phyloP scores from a whole-genome alignment of 306 rosid genomes.

The Casuarina glauca region DNA sequence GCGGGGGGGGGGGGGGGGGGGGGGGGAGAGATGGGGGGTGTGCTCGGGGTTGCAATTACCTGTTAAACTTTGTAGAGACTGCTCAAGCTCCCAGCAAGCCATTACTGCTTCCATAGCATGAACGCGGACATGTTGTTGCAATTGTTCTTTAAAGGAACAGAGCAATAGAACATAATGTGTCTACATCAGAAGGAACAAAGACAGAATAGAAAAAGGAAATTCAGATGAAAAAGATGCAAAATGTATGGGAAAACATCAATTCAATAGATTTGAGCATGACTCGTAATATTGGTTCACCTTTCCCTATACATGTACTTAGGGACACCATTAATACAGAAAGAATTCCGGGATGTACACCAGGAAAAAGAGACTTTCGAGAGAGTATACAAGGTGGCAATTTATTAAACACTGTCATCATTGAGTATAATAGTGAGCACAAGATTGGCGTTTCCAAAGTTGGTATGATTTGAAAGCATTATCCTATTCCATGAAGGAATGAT shows the following conservation, averaged over 20 bases:
- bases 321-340: background rate
- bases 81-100: conserved; percentile 96
- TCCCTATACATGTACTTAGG: background rate
- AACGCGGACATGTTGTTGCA: conserved; percentile 85
- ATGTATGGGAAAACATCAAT: background rate
- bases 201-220: conserved; percentile 1
- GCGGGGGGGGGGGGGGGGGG: background rate
- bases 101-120: conserved; percentile 96
- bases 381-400: background rate
- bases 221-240: background rate
- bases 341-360: background rate
- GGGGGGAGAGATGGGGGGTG: background rate
- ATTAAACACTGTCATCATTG: background rate
- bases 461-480: background rate
- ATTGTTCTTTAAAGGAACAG: conserved; percentile 77
- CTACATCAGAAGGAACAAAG: conserved; percentile 35
- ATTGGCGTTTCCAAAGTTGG: background rate
- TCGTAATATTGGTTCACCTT: background rate
- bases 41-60: conserved; percentile 38
- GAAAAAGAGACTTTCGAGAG: background rate
- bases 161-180: conserved; percentile 74
- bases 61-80: conserved; percentile 79
- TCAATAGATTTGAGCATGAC: background rate
- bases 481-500: background rate
- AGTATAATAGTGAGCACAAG: background rate